phyloP scores from a whole-genome alignment of 2,329 filamentous ascomycete species.

The Karstenula rhodostoma region DNA sequence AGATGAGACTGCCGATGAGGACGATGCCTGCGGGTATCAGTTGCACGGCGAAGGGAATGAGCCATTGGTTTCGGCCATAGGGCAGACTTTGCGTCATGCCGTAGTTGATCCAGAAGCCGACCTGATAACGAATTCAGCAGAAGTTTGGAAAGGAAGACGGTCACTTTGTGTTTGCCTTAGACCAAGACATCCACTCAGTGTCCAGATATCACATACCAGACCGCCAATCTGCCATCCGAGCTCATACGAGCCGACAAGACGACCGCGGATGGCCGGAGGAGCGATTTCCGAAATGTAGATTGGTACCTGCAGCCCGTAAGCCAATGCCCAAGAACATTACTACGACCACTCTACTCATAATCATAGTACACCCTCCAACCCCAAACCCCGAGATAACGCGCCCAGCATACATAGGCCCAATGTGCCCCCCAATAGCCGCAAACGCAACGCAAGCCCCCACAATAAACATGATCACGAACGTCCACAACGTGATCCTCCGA shows the following conservation, averaged over 20 bases:
- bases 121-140: neutral
- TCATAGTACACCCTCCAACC: conserved; percentile 2
- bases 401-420: conserved; percentile 7
- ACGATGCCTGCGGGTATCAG: conserved; percentile 72
- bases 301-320: neutral
- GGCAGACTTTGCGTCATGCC: neutral
- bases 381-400: conserved; percentile 1
- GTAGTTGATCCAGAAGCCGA: conserved; percentile 51
- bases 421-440: neutral
- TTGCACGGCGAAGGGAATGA: conserved; percentile 67
- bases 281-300: conserved; percentile 6
- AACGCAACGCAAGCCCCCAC: neutral
- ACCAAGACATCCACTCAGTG: neutral
- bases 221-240: conserved; percentile 62
- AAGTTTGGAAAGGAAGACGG: neutral
- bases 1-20: conserved; percentile 50
- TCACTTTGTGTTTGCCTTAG: neutral
- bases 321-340: neutral
- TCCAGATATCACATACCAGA: conserved; percentile 55
- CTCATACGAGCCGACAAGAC: conserved; percentile 69
- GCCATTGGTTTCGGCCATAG: conserved; percentile 51
- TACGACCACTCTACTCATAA: neutral
- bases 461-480: conserved; percentile 1
- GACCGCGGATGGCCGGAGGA: conserved; percentile 57
- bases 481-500: conserved; percentile 2